Base-by-base conservation (phyloP, 768 basidiomycete species). In the Imleria badia region DNA sequence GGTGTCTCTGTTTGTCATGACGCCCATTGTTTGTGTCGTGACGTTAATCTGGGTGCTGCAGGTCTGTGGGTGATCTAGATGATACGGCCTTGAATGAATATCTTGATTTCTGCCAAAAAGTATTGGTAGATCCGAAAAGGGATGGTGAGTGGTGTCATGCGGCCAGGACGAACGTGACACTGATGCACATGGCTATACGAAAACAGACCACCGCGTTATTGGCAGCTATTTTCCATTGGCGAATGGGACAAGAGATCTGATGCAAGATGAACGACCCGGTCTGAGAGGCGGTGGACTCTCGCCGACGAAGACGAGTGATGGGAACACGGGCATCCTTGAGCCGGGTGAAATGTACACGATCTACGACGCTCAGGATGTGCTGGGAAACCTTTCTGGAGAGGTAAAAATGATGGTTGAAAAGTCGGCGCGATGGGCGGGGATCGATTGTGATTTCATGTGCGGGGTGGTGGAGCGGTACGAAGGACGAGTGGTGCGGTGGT, bases 391-490 rank as follows among this genome's bases (percentile, higher is more conserved):
- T 29, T 76, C 82, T 3, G 72, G 64, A 6, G 81, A 82, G 44
- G 81, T 81, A 56, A 75, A 73, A 31, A 48, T 67, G 38, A 76
- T 94, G 10, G 52, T 91, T 1, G 66, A 66, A 20, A 76, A 78
- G 19, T 86, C 76, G 0, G 81, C 80, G 7, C 51, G 65, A 39
- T 83, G 85, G 75, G 69, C 78, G 1, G 87, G 89, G 1, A 79
- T 87, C 6, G 69, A 71, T 1, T 71, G 68, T 20, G 79, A 81
- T 48, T 78, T 81, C 55, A 40, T 95, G 41, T 69, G 75, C 3
- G 70, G 66, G 11, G 76, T 88, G 15, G 75, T 91, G 29, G 86
- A 87, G 67, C 69, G 72, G 47, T 85, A 83, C 51, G 93, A 94
- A 71, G 74, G 82, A 56, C 74, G 89, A 46, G 56, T 93, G 34